phyloP scores from a whole-genome alignment of 371 early-diverging fungal genomes.

The Syncephalastrum monosporum region DNA sequence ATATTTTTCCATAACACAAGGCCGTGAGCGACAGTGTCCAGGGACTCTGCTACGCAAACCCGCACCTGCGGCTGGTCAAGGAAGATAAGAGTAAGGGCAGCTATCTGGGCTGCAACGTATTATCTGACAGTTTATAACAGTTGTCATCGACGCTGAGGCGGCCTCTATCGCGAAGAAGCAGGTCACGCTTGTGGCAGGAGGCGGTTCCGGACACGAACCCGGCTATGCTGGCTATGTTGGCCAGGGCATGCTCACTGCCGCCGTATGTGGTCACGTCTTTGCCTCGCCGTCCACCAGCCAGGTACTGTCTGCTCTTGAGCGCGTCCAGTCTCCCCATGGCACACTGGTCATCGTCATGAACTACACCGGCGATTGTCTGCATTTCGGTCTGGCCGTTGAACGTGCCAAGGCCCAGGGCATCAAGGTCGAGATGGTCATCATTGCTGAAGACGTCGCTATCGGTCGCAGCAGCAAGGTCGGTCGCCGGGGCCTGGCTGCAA shows the following conservation, averaged over 20 bases:
- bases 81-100: conserved; percentile 28
- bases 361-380: conserved; percentile 81
- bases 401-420: conserved; percentile 69
- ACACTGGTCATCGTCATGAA: conserved; percentile 80
- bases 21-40: conserved; percentile 36
- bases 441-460: conserved; percentile 82
- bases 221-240: conserved; percentile 80
- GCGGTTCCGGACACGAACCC: conserved; percentile 87
- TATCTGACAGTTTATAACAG: conserved; percentile 19
- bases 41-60: conserved; percentile 43
- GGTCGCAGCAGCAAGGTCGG: conserved; percentile 68
- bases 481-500: conserved; percentile 79
- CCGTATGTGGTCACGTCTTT: conserved; percentile 83
- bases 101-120: neutral
- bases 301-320: conserved; percentile 68
- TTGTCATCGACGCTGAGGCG: conserved; percentile 51
- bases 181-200: conserved; percentile 80
- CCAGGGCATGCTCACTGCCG: conserved; percentile 68
- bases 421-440: conserved; percentile 68
- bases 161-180: conserved; percentile 45
- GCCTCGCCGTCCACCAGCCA: conserved; percentile 79
- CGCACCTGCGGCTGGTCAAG: conserved; percentile 31
- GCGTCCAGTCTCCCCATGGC: conserved; percentile 63
- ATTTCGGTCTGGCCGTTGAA: conserved; percentile 83
- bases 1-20: conserved; percentile 10